A percentile compares a stretch with the other conserved stretches of the same genome.
Conservation (phyloP, 345 rosid genomes). For the Boechera retrofracta region DNA sequence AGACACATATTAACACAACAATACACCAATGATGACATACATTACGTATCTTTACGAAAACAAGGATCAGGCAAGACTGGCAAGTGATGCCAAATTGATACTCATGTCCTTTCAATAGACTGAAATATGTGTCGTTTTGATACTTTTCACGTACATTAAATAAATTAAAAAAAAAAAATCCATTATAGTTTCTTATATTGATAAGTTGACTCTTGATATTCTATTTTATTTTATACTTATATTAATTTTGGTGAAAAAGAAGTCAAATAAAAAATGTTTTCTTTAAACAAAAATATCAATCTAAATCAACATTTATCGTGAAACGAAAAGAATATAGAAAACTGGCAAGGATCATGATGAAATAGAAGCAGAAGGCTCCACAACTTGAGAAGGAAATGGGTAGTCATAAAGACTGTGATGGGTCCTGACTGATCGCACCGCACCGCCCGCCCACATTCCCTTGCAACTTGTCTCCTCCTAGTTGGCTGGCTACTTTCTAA, state of each 20-base stretch:
- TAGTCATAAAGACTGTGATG: constrained; percentile 39
- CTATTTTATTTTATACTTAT: not conserved
- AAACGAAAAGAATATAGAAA: constrained; percentile 9
- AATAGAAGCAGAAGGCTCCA: constrained; percentile 28
- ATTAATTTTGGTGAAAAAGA: not conserved
- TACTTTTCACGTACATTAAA: too few relatives aligned
- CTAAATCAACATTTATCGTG: not conserved
- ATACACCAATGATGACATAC: not conserved
- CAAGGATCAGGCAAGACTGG: not conserved
- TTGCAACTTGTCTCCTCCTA: constrained; percentile 40
- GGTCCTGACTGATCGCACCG: constrained; percentile 25
- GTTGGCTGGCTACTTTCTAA: constrained; percentile 25
- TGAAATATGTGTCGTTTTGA: too few relatives aligned
- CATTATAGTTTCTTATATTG: not conserved
- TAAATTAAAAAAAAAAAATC: too few relatives aligned
- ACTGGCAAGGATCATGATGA: not conserved
- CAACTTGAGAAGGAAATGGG: constrained; percentile 40
- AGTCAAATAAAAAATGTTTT: not conserved
- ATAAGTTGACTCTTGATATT: not conserved
- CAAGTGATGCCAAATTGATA: constrained; percentile 23
- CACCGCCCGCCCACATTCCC: constrained; percentile 46
- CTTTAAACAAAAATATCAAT: not conserved
- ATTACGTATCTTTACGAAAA: not conserved
- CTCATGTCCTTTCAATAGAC: too few relatives aligned
- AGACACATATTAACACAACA: not conserved